Base-by-base conservation (phyloP, 306 rosid genomes). In the Ormosia semicastrata region DNA sequence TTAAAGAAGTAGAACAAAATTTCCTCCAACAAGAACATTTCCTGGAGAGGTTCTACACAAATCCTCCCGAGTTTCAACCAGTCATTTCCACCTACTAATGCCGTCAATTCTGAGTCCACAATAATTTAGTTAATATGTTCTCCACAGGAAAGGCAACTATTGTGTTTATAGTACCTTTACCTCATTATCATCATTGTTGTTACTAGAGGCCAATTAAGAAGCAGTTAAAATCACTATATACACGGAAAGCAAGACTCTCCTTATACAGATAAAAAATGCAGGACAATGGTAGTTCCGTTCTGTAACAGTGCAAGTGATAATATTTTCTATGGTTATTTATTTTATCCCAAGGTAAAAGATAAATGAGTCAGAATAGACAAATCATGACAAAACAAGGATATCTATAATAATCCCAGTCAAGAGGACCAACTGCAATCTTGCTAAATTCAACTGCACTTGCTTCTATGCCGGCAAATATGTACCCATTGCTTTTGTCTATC, bases 321-420 rank as follows among this genome's bases (percentile, higher is more conserved):
- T n/a, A 63, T 59, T 24, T 83, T 76, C 47, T 66, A 39, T 5
- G 6, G 44, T 63, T 54, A 46, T 10, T 34, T 57, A 54, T 44
- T 10, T 34, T 57, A 54, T 44, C 76, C 10, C 10, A 53, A 40
- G 15, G 40, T 43, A 41, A 75, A 85, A 66, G 47, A 81, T 52
- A 78, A 83, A 77, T 11, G 41, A 56, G 13, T 73, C 52, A 33
- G 29, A 79, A 62, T 40, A 64, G 18, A 40, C 36, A 60, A 66
- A 76, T 41, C 32, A 50, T 6, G 78, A 49, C 39, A 33, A 49
- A 72, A 65, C 43, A 90, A 93, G 98, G 99, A 95, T 95, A 95
- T 95, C 99, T 90, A 86, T 87, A 92, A 83, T 93, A 95, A 83
- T 95, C 97, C 98, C 97, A 95, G 80, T 95, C 97, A 66, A 86